Percentiles rank a stretch among this genome's conserved stretches.
phyloP scores from a whole-genome alignment of 1,284 basidiomycete genomes.

The Microbotryomycetes sp. region DNA sequence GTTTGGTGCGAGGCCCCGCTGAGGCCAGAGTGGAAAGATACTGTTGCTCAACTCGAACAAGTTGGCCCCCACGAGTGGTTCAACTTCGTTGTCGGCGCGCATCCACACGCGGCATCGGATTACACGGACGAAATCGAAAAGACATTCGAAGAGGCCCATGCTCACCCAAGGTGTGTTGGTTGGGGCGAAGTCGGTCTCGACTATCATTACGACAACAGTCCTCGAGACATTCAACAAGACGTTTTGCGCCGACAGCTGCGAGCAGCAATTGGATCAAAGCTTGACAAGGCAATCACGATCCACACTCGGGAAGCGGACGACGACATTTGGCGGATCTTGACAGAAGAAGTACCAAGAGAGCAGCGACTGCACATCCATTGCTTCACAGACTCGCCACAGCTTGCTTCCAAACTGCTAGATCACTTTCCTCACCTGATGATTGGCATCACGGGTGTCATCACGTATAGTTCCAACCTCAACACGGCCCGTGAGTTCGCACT shows the following conservation, averaged over 20 bases:
- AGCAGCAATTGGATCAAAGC: conserved; percentile 50
- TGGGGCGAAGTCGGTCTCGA: conserved; percentile 81
- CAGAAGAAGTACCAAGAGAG: conserved; percentile 58
- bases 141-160: conserved; percentile 59
- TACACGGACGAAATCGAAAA: conserved; percentile 62
- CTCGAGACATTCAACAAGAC: conserved; percentile 55
- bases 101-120: conserved; percentile 55
- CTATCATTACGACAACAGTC: conserved; percentile 70
- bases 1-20: conserved; percentile 76
- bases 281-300: conserved; percentile 61
- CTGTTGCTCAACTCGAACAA: conserved; percentile 9
- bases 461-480: conserved; percentile 61
- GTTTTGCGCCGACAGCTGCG: conserved; percentile 61
- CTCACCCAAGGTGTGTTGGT: conserved; percentile 66
- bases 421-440: conserved; percentile 72
- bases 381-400: conserved; percentile 67
- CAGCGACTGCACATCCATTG: conserved; percentile 44
- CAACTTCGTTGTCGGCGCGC: conserved; percentile 31
- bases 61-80: conserved; percentile 3
- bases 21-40: conserved; percentile 48
- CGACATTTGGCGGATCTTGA: conserved; percentile 67
- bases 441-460: conserved; percentile 72
- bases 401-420: conserved; percentile 59
- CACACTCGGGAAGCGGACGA: conserved; percentile 73
- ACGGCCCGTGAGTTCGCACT: conserved; percentile 55